Conservation (phyloP, 331 rosid genomes). For the Rosa hybrid region DNA sequence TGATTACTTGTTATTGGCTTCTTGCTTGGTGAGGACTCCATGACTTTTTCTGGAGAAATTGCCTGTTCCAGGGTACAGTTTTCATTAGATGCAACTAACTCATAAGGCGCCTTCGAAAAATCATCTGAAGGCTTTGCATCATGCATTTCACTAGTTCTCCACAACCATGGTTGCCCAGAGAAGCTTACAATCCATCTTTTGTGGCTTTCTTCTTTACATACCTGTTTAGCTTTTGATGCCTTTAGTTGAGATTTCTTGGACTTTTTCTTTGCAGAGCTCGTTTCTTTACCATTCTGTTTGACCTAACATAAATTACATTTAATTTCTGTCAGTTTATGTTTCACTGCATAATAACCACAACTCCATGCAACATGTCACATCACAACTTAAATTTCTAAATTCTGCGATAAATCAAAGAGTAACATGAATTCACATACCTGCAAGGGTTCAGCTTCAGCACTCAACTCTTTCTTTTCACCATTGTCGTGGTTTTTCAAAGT, state of each 20-base stretch:
- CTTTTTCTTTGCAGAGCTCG: conserved; percentile 27
- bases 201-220: conserved; percentile 31
- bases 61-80: conserved; percentile 14
- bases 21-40: conserved; percentile 28
- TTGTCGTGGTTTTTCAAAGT: conserved; percentile 21
- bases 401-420: background rate
- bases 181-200: conserved; percentile 35
- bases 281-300: conserved; percentile 29
- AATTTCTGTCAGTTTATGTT: conserved; percentile 22
- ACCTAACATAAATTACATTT: conserved; percentile 37
- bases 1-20: conserved; percentile 20
- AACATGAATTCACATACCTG: conserved; percentile 40
- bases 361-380: background rate
- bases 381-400: background rate
- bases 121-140: conserved; percentile 36
- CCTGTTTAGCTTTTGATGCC: conserved; percentile 21
- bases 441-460: conserved; percentile 41
- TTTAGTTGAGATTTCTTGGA: conserved; percentile 28
- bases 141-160: conserved; percentile 26
- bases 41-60: conserved; percentile 27
- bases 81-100: conserved; percentile 11
- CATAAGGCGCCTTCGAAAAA: conserved; percentile 2
- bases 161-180: conserved; percentile 30
- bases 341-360: conserved; percentile 6
- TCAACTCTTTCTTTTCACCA: conserved; percentile 33